Percentiles rank a stretch among this genome's conserved stretches.
Conservation (phyloP, 1,284 basidiomycete species). For the Apiotrichum domesticum region DNA sequence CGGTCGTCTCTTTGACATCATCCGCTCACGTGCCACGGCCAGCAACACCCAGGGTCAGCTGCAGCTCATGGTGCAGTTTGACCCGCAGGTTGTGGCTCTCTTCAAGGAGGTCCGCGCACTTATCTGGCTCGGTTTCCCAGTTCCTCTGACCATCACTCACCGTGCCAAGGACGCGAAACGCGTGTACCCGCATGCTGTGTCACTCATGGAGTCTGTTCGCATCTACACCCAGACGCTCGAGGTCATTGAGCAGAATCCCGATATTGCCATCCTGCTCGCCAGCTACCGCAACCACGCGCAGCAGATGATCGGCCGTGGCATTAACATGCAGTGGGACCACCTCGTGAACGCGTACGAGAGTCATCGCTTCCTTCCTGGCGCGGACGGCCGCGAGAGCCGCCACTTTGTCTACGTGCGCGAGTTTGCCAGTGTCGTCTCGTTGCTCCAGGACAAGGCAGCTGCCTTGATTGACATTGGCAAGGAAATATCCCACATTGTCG, state of each 20-base stretch:
- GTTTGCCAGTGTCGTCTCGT: constrained; percentile 84
- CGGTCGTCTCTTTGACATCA: constrained; percentile 94
- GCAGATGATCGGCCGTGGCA: constrained; percentile 77
- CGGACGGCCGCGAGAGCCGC: constrained; percentile 72
- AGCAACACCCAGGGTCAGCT: constrained; percentile 59
- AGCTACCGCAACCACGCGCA: constrained; percentile 86
- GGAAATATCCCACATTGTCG: constrained; percentile 74
- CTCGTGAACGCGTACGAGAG: constrained; percentile 89
- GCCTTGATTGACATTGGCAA: constrained; percentile 85
- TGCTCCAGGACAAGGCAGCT: constrained; percentile 91
- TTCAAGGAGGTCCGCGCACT: constrained; percentile 98
- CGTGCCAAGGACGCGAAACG: constrained; percentile 97
- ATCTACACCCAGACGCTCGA: constrained; percentile 93
- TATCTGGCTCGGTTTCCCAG: constrained; percentile 90
- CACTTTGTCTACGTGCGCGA: constrained; percentile 92
- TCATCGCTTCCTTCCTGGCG: constrained; percentile 60
- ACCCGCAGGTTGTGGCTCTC: constrained; percentile 92
- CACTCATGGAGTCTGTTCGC: constrained; percentile 94
- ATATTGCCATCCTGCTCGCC: constrained; percentile 86
- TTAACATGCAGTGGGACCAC: constrained; percentile 94
- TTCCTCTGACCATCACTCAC: constrained; percentile 89
- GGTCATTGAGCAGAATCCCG: constrained; percentile 78
- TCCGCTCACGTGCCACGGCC: constrained; percentile 58
- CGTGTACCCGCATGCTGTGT: constrained; percentile 96
- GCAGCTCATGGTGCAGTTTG: constrained; percentile 92